Evolutionary conservation across 2,329 filamentous ascomycete species (phyloP).

Genomic region (Beauveria sp.): DNA sequence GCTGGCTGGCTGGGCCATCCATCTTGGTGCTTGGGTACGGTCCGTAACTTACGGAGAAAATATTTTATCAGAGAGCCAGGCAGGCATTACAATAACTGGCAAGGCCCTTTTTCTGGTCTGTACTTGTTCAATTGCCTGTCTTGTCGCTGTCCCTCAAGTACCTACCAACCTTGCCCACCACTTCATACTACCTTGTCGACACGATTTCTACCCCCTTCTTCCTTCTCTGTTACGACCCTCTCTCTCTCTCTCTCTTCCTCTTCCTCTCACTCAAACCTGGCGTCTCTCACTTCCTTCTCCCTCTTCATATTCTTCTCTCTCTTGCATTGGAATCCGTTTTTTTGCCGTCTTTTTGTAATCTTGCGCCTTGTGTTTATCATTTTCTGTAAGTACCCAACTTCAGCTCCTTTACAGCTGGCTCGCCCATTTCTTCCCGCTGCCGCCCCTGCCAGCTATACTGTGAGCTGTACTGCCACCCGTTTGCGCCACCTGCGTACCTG

Average conservation of each 20-base stretch:
- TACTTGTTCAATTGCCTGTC: background rate
- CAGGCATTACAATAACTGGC: too few species aligned
- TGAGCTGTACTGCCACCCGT: background rate
- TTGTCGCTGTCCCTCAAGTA: background rate
- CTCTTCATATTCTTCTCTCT: conserved; percentile 1
- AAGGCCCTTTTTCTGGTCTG: too few species aligned
- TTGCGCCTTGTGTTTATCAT: background rate
- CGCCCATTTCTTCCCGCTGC: conserved; percentile 2
- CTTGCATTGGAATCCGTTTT: background rate
- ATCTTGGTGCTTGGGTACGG: background rate
- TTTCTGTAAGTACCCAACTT: background rate
- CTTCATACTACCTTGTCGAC: background rate
- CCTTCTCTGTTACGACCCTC: background rate
- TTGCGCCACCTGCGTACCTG: conserved; percentile 9
- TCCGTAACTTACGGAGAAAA: background rate
- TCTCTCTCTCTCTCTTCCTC: background rate
- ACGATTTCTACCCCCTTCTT: background rate
- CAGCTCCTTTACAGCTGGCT: background rate
- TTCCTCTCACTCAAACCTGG: conserved; percentile 7
- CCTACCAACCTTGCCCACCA: background rate
- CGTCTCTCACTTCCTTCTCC: background rate
- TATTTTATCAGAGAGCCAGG: too few species aligned
- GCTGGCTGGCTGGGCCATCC: background rate
- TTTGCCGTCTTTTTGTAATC: conserved; percentile 1
- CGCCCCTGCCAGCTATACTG: background rate